Base-by-base conservation (phyloP, 2,329 filamentous ascomycete species). In the Cordyceps farinosa region DNA sequence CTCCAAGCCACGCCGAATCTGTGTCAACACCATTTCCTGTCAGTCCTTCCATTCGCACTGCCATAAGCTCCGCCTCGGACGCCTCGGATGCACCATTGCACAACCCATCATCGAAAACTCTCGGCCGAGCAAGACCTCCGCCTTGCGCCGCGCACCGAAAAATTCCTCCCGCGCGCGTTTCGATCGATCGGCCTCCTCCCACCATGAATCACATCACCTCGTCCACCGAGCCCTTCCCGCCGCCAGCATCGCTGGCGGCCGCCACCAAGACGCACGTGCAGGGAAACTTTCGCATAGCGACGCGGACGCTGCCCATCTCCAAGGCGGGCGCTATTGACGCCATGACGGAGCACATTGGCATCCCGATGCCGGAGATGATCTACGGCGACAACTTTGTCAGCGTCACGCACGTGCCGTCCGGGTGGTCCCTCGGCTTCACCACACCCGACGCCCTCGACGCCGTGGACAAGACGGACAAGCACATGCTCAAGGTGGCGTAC, bases 321-420 rank as follows among this genome's bases (percentile, higher is more conserved):
- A 97, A 97, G 76, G 87, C 93, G 52, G 90, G 85, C 6, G 90
- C 92, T 57, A 98, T 99, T 72, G 92, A 97, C 72, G 86, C 85
- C 44, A 91, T 99, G 86, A 88, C 88, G 47, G 82, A 83, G 63
- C 86, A 85, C 66, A 83, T 99, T 61, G 88, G 88, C 36, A 97
- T 99, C 72, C 87, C 94, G 22, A 87, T 94, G 47, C 95, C 95
- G 9, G 95, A 99, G 79, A 99, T 99, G 95, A 99, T 99, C 68
- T 99, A 99, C 73, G 95, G 95, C 66, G 93, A 99, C 80, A 99
- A 99, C 76, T 80, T 90, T 64, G 88, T 96, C 47, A 79, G 85
- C 7, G 83, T 99, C 65, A 81, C 87, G 60, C 92, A 98, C 78
- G 66, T 79, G n/a, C 82, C 84, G 27, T 87, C 84, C n/a, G 86